Conservation (phyloP, 2,329 filamentous ascomycete genomes). For the Elsinoe necatrix region DNA sequence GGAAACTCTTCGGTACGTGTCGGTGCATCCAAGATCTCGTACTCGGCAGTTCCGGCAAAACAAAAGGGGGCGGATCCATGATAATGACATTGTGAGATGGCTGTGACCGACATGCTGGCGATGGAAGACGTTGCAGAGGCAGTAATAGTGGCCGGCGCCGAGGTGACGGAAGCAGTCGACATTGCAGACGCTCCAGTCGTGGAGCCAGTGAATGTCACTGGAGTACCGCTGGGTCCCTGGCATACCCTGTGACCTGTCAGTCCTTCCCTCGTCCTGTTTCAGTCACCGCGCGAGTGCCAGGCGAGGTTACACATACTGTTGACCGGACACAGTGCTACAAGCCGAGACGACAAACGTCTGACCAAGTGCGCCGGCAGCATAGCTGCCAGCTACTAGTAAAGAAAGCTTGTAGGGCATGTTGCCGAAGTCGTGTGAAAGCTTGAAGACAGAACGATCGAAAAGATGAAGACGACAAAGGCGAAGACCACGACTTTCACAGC, state of each 20-base stretch:
- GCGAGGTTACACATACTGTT: constrained; percentile 8
- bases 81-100: not conserved
- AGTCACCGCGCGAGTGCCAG: not conserved
- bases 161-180: constrained; percentile 27
- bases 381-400: not conserved
- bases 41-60: constrained; percentile 35
- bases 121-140: not conserved
- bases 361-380: constrained; percentile 3
- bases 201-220: constrained; percentile 3
- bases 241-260: not conserved
- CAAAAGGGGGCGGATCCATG: constrained; percentile 33
- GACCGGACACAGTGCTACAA: constrained; percentile 3
- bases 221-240: constrained; percentile 11
- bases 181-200: not conserved
- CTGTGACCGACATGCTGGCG: constrained; percentile 6
- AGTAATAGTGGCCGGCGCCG: constrained; percentile 33
- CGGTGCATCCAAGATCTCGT: constrained; percentile 40
- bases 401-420: constrained; percentile 3
- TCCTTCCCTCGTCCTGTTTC: not conserved
- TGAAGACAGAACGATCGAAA: not conserved
- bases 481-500: not conserved
- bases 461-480: too few species aligned
- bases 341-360: constrained; percentile 10
- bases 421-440: not conserved
- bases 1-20: constrained; percentile 51